Percentiles rank a stretch among this genome's conserved stretches.
These are phyloP conservation scores for Trichomonascaceae sp. DNA, from an alignment of 1,139 yeast species.

Conservation along the genomic window DNA sequence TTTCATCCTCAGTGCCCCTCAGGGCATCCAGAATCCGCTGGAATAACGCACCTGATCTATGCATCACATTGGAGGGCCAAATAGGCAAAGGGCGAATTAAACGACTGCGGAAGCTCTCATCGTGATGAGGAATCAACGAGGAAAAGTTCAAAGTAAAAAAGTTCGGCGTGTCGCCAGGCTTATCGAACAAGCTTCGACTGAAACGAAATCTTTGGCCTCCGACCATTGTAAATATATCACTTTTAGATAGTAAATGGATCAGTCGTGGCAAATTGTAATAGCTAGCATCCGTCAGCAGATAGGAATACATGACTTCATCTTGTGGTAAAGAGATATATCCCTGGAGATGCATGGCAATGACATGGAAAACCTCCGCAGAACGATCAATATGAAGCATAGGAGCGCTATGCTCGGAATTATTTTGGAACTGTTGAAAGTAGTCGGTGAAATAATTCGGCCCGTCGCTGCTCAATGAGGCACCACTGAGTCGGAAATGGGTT, in stretches of 20 bases:
- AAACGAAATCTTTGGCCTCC: conserved; percentile 59
- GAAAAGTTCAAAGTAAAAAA: conserved; percentile 61
- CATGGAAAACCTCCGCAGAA: conserved; percentile 62
- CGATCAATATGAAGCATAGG: conserved; percentile 53
- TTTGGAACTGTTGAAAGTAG: conserved; percentile 33
- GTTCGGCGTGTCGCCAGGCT: conserved; percentile 70
- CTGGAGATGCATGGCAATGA: conserved; percentile 66
- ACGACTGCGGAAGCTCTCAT: conserved; percentile 29
- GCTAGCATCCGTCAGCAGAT: conserved; percentile 64
- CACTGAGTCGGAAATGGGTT: conserved; percentile 46
- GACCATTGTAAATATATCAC: conserved; percentile 54
- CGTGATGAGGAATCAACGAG: conserved; percentile 35
- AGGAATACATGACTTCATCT: conserved; percentile 54
- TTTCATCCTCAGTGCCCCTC: conserved; percentile 44
- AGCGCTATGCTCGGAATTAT: conserved; percentile 15
- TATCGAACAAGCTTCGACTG: conserved; percentile 46
- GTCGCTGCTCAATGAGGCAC: conserved; percentile 81
- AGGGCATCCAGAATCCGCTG: conserved; percentile 52
- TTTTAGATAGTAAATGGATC: conserved; percentile 43
- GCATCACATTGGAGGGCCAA: conserved; percentile 47
- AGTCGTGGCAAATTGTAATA: conserved; percentile 64
- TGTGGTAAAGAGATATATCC: conserved; percentile 53
- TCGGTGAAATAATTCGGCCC: conserved; percentile 49
- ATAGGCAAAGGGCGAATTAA: conserved; percentile 75
- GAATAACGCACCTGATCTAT: conserved; percentile 55